Evolutionary conservation across 805 yeast genomes (phyloP).

Genomic region (Myxozyma sirexii): DNA sequence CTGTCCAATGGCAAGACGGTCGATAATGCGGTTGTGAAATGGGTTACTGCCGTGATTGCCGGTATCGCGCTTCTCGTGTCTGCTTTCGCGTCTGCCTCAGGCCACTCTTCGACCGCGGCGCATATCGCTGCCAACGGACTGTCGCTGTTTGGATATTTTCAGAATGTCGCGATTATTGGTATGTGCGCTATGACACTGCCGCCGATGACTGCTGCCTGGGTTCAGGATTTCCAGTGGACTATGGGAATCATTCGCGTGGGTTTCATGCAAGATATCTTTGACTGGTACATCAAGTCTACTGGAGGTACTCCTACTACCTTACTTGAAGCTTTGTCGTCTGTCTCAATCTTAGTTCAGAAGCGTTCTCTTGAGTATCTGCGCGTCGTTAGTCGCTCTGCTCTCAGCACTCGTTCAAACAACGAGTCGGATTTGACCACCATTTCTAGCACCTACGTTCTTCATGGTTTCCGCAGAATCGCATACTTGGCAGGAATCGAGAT

Average conservation of each 20-base stretch:
- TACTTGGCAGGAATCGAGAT: constrained; percentile 83
- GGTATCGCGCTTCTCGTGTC: constrained; percentile 87
- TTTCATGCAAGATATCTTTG: constrained; percentile 72
- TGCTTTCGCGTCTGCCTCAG: constrained; percentile 81
- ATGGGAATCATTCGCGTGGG: constrained; percentile 79
- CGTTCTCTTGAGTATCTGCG: constrained; percentile 33
- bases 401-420: constrained; percentile 52
- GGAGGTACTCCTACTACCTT: constrained; percentile 86
- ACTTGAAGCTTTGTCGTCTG: constrained; percentile 59
- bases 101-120: constrained; percentile 90
- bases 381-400: not conserved
- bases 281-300: constrained; percentile 95
- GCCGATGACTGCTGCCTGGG: constrained; percentile 98
- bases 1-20: constrained; percentile 90
- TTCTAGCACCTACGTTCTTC: constrained; percentile 72
- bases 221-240: constrained; percentile 95
- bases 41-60: constrained; percentile 94
- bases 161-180: constrained; percentile 83
- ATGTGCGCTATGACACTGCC: constrained; percentile 97
- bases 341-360: constrained; percentile 86
- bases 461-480: constrained; percentile 93
- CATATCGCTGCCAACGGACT: constrained; percentile 97
- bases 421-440: constrained; percentile 51
- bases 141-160: constrained; percentile 91
- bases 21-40: constrained; percentile 84